These are phyloP conservation scores for Penicillium sp. DNA, from an alignment of 2,329 filamentous ascomycete genomes.

Conservation along the genomic window DNA sequence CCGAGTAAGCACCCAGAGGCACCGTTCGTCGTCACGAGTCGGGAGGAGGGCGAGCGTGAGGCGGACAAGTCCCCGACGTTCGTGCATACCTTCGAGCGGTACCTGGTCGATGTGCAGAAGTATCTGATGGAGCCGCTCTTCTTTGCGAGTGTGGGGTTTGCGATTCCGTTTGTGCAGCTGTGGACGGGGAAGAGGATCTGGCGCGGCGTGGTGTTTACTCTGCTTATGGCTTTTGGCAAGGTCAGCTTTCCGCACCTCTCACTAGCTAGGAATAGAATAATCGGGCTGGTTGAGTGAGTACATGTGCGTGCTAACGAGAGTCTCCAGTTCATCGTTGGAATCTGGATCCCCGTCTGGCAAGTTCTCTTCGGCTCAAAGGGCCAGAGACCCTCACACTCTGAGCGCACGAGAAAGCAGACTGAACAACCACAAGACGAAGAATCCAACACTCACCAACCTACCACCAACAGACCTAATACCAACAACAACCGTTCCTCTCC, in stretches of 20 bases:
- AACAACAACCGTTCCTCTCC: not conserved
- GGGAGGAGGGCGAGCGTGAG: constrained; percentile 40
- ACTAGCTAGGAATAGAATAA: too few relatives aligned
- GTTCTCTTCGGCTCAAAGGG: not conserved
- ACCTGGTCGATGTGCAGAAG: constrained; percentile 41
- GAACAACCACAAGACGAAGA: not conserved
- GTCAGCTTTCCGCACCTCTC: constrained; percentile 18
- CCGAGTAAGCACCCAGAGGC: constrained; percentile 42
- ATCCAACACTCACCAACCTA: not conserved
- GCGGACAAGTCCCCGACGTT: constrained; percentile 44
- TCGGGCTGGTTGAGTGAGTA: not conserved
- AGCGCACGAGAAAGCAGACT: not conserved
- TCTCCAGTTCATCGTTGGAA: constrained; percentile 32
- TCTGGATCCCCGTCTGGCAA: constrained; percentile 33
- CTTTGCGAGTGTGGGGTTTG: constrained; percentile 39
- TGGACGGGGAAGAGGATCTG: constrained; percentile 40
- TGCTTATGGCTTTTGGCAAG: constrained; percentile 38
- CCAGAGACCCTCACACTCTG: not conserved
- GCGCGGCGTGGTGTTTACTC: constrained; percentile 35
- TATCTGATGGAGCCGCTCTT: constrained; percentile 41
- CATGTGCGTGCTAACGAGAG: not conserved
- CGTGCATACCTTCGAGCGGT: constrained; percentile 45
- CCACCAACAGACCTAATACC: not conserved
- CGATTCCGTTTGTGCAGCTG: constrained; percentile 37
- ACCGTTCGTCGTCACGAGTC: constrained; percentile 42